Evolutionary conservation across 306 rosid genomes (phyloP), one percentile per base, ranked within the genome.

Genomic region (Begonia peltatifolia): DNA sequence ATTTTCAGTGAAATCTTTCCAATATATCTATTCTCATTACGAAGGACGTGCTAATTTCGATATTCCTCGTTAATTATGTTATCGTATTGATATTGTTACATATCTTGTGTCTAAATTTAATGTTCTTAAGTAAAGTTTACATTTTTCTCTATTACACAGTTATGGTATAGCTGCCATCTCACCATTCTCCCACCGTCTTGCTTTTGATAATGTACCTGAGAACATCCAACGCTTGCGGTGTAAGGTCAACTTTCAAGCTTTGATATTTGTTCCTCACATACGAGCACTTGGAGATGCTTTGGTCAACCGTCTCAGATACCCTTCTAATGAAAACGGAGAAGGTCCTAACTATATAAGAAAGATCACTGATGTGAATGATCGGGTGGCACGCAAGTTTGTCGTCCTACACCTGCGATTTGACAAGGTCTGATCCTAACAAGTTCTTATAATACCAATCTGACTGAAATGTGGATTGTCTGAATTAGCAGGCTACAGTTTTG

Each of bases 181-280:
- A 43, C 99, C 99, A 15, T 90, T 86, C 71, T 86, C 99, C 62
- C 99, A 90, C 58, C 99, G 99, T 20, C 71, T 90, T 66, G 65
- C 84, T 57, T 90, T 83, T 71, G 95, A 90, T 74, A 86, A 74
- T 80, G 71, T 90, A 73, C 84, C 99, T 18, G 66, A 61, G 87
- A 87, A 86, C 58, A 90, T 85, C 58, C 99, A 90, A 64, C 79
- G 78, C 47, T 71, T 90, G 13, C 90, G 95, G 11, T 78, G 92
- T 71, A 90, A 86, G 74, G 95, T 90, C 65, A 90, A 90, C 84
- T 90, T 86, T 62, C 69, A 90, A 69, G 99, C 99, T 52, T 73
- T 90, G 63, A 72, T 16, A 50, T 90, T 90, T 67, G 99, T 90
- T 74, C 95, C 95, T 36, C 87, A 83, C 56, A 70, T 90, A 53